Evolutionary conservation across 140 eudicot species (phyloP).

Genomic region (Flaveria floridana): DNA sequence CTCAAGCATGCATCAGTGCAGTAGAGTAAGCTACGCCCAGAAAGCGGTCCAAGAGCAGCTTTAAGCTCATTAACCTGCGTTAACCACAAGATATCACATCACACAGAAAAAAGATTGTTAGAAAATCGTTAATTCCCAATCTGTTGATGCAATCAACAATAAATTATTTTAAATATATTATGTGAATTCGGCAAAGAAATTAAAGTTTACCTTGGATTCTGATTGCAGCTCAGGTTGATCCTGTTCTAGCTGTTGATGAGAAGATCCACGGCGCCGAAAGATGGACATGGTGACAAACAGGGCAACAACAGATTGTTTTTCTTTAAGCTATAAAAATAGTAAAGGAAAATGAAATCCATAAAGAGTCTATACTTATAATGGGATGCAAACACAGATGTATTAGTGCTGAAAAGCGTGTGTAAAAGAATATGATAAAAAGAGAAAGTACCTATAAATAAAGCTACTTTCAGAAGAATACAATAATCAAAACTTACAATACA

Average conservation of each 20-base stretch:
- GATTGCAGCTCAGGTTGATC: conserved; percentile 50
- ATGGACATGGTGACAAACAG: conserved; percentile 38
- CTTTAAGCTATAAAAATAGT: background rate
- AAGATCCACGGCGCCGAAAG: conserved; percentile 59
- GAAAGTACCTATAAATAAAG: conserved; percentile 5
- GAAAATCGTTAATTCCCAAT: background rate
- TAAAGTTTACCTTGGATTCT: conserved; percentile 47
- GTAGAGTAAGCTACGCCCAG: conserved; percentile 51
- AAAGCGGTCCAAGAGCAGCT: conserved; percentile 63
- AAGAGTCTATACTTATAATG: background rate
- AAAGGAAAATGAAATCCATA: background rate
- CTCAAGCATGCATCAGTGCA: conserved; percentile 73
- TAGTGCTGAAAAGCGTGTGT: background rate
- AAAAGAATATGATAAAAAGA: background rate
- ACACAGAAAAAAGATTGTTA: background rate
- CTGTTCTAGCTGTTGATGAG: conserved; percentile 47
- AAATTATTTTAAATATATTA: background rate
- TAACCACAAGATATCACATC: conserved; percentile 11
- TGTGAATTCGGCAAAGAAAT: background rate
- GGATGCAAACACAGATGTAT: conserved; percentile 3
- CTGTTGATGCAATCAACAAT: background rate
- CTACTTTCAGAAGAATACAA: conserved; percentile 16
- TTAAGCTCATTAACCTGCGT: conserved; percentile 65
- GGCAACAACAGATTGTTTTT: conserved; percentile 20
- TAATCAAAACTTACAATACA: conserved; percentile 12